Conservation (phyloP, 352 stramenopile species). For the Phytophthora tentaculata region DNA sequence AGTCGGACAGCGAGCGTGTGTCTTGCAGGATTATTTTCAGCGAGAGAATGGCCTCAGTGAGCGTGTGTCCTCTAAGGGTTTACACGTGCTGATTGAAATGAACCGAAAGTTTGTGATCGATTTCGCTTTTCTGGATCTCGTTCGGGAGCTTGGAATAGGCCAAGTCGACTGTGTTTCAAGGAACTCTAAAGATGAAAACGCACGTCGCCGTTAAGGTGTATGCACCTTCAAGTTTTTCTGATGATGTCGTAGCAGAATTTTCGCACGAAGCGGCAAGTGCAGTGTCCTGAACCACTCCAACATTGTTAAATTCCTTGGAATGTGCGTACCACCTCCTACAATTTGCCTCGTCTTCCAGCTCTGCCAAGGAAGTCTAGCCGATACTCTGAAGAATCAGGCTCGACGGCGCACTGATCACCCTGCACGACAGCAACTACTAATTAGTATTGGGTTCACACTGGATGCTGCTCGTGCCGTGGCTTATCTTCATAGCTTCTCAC, state of each 20-base stretch:
- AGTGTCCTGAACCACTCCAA: slow-evolving; percentile 45
- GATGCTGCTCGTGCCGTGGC: slow-evolving; percentile 54
- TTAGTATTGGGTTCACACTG: slow-evolving; percentile 50
- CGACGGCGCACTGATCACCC: slow-evolving; percentile 13
- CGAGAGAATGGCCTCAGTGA: slow-evolving; percentile 37
- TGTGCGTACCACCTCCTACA: slow-evolving; percentile 49
- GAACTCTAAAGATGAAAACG: slow-evolving; percentile 41
- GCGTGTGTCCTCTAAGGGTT: slow-evolving; percentile 41
- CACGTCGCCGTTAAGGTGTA: slow-evolving; percentile 58
- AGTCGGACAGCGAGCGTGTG: slow-evolving; percentile 37
- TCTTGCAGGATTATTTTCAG: slow-evolving; percentile 40
- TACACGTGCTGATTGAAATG: slow-evolving; percentile 61
- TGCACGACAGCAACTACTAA: slow-evolving; percentile 40
- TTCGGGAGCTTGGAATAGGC: slow-evolving; percentile 38
- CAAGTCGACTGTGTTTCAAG: slow-evolving; percentile 42
- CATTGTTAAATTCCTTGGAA: slow-evolving; percentile 47
- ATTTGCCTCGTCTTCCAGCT: slow-evolving; percentile 56
- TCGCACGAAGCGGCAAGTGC: slow-evolving; percentile 51
- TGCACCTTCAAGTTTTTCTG: slow-evolving; percentile 34
- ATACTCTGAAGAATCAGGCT: slow-evolving; percentile 30
- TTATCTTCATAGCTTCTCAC: slow-evolving; percentile 57
- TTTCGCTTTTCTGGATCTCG: slow-evolving; percentile 55
- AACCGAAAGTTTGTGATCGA: slow-evolving; percentile 62
- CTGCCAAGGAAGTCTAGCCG: slow-evolving; percentile 33
- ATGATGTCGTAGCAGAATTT: slow-evolving; percentile 44